Evolutionary conservation across 768 basidiomycete genomes (phyloP), one percentile per base, ranked within the genome.

Genomic region (Filobasidium floriforme): DNA sequence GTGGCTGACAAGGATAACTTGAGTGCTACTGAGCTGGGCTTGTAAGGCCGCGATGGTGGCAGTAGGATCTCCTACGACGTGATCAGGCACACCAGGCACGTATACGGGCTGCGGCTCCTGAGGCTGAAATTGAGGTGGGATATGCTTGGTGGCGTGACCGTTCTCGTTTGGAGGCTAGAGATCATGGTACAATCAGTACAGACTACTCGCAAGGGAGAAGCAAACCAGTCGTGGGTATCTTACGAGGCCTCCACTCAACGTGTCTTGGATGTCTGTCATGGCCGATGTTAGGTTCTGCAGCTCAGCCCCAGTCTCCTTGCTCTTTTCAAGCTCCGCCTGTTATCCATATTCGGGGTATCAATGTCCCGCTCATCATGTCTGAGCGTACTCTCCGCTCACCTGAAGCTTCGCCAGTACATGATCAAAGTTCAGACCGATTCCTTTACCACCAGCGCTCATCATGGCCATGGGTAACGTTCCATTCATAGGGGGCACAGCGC

Each of bases 251-350:
- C 94, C 94, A 41, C 89, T 88, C 6, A 99, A 81, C 0, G 89
- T 92, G 71, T 96, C 91, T 67, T 90, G 88, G 52, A 97, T 89
- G n/a, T 96, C 92, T 49, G 82, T 85, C 85, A 99, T 90, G 4
- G 89, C 83, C 14, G 84, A 84, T 18, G 85, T 87, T 40, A 97
- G 80, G 0, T 84, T 84, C 68, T 87, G 85, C 3, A 99, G 81
- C 74, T 98, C 93, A 0, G 87, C 82, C 15, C 90, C 90, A 0
- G 93, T 96, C 75, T 98, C 94, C 19, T 90, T 85, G 73, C 90
- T 92, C 80, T 94, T 96, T 80, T 89, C 88, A n/a, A 98, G 85
- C 76, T 98, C 93, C 69, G 87, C 86, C 78, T 81, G 66, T 19
- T 15, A 10, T 18, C 19, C 1, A 12, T 4, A 37, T 37, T 37